Percentiles rank a stretch among this genome's conserved stretches.
Evolutionary conservation across 345 rosid species (phyloP).

Genomic region (Angophora floribunda): DNA sequence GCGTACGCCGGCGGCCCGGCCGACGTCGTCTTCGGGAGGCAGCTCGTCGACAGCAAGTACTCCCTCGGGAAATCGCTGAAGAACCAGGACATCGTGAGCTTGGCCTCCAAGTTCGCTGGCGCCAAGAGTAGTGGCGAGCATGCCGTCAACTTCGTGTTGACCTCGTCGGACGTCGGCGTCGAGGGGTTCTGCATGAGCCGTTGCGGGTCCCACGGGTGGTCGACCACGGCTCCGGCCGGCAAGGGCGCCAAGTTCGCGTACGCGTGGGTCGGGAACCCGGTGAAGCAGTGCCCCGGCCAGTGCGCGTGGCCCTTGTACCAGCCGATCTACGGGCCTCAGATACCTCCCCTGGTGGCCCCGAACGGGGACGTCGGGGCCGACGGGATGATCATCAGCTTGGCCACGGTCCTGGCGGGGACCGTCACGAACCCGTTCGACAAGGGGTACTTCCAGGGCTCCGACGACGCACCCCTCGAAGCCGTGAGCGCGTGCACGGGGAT

Average conservation of each 20-base stretch:
- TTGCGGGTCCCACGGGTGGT: conserved; percentile 61
- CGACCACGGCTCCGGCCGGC: not conserved
- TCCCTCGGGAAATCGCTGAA: conserved; percentile 43
- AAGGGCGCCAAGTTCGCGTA: conserved; percentile 19
- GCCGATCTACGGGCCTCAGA: conserved; percentile 77
- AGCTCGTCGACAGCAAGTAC: conserved; percentile 37
- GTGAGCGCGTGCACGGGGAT: conserved; percentile 72
- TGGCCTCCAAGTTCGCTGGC: conserved; percentile 16
- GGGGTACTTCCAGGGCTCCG: conserved; percentile 66
- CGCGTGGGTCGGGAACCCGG: conserved; percentile 81
- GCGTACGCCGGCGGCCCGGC: conserved; percentile 31
- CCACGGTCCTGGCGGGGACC: conserved; percentile 69
- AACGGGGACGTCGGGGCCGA: conserved; percentile 84
- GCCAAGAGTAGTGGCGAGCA: not conserved
- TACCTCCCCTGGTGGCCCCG: conserved; percentile 59
- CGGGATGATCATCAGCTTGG: conserved; percentile 77
- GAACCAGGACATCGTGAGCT: conserved; percentile 12
- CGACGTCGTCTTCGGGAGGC: conserved; percentile 27
- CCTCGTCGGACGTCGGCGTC: conserved; percentile 62
- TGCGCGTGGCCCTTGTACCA: conserved; percentile 94
- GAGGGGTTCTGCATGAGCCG: conserved; percentile 67
- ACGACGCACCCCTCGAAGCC: conserved; percentile 67
- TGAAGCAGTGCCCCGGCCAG: conserved; percentile 61
- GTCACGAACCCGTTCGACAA: conserved; percentile 73
- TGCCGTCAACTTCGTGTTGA: conserved; percentile 49